Evolutionary conservation across 371 early-diverging fungal genomes (phyloP).

Genomic region (Syncephalastrum racemosum): DNA sequence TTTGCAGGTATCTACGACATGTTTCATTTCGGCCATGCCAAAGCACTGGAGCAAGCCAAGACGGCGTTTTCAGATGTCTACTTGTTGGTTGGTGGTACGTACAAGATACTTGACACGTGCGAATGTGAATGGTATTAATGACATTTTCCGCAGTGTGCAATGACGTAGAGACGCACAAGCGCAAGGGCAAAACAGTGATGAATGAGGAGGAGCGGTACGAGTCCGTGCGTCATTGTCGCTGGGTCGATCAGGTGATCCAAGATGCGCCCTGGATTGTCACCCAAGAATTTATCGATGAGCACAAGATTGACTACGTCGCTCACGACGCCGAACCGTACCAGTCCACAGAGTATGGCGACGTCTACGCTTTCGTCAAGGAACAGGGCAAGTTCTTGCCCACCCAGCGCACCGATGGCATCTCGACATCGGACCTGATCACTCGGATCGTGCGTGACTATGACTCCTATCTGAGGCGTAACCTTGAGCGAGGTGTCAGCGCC

Average conservation of each 20-base stretch:
- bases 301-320: conserved; percentile 96
- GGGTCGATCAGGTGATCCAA: conserved; percentile 93
- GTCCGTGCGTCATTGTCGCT: conserved; percentile 90
- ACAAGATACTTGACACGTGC: background rate
- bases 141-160: conserved; percentile 62
- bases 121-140: background rate
- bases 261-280: conserved; percentile 91
- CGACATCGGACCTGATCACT: conserved; percentile 94
- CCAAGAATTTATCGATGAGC: conserved; percentile 85
- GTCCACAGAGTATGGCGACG: conserved; percentile 80
- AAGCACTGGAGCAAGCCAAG: conserved; percentile 93
- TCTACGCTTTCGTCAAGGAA: conserved; percentile 93
- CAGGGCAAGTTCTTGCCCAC: conserved; percentile 90
- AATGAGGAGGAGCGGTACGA: conserved; percentile 87
- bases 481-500: conserved; percentile 88
- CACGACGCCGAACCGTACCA: conserved; percentile 97
- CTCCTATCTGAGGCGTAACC: conserved; percentile 87
- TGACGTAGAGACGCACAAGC: conserved; percentile 80
- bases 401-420: conserved; percentile 91
- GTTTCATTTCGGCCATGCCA: conserved; percentile 95
- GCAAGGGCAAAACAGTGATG: conserved; percentile 95
- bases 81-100: conserved; percentile 85
- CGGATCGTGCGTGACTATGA: conserved; percentile 96
- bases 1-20: conserved; percentile 84
- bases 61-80: conserved; percentile 85